Conservation (phyloP, 2,329 filamentous ascomycete species). For the Ophiocordyceps camponoti-floridani region DNA sequence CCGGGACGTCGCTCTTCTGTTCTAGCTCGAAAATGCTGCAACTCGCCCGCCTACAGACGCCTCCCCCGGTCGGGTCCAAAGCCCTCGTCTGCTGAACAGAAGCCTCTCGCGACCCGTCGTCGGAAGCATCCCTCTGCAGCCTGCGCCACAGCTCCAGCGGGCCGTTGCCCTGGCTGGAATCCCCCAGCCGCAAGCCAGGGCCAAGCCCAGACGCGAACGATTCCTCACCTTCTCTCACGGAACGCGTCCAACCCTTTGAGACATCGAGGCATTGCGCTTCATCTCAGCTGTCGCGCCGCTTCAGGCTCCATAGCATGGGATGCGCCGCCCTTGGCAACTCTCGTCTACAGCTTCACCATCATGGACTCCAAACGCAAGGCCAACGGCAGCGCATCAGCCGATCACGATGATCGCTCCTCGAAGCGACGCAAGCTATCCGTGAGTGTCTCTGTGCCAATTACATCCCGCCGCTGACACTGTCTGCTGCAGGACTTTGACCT, state of each 20-base stretch:
- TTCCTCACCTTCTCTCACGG: neutral
- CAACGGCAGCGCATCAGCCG: conserved; percentile 23
- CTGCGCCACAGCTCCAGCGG: neutral
- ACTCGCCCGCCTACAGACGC: neutral
- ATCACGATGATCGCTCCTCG: conserved; percentile 32
- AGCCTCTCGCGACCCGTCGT: no score
- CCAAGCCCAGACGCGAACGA: conserved; percentile 1
- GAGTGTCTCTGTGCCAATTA: conserved; percentile 12
- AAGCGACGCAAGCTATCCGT: conserved; percentile 36
- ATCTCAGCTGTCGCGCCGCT: conserved; percentile 3
- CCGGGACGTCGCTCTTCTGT: neutral
- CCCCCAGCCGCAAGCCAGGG: neutral
- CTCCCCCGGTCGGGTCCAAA: no score
- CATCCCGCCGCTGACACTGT: neutral
- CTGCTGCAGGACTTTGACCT: conserved; percentile 24
- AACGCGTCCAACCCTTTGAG: conserved; percentile 3
- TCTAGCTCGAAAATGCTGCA: conserved; percentile 1
- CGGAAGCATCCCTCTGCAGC: neutral
- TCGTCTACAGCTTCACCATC: conserved; percentile 8
- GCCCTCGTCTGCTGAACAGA: no score
- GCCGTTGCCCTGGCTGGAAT: neutral
- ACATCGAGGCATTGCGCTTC: conserved; percentile 10
- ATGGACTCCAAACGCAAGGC: conserved; percentile 44
- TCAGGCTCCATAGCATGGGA: conserved; percentile 6
- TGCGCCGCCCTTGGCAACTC: conserved; percentile 10